A percentile compares a stretch with the other conserved stretches of the same genome.
phyloP scores from a whole-genome alignment of 164 flowering plant species.

The Cinnamomum micranthum region DNA sequence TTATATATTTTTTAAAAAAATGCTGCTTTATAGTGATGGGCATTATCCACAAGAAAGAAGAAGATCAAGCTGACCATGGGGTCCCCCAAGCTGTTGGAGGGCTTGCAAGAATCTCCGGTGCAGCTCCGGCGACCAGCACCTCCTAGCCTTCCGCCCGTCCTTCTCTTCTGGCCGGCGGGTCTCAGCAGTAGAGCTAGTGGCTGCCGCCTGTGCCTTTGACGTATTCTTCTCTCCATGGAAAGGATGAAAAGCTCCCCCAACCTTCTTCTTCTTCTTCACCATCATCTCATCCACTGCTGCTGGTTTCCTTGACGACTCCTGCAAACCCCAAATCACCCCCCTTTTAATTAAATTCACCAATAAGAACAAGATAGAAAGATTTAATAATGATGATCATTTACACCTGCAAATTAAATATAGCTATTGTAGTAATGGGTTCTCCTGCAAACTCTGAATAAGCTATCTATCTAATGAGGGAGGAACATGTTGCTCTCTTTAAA shows the following conservation, averaged over 20 bases:
- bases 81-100: slow-evolving; percentile 89
- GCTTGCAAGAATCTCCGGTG: slow-evolving; percentile 72
- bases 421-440: no score
- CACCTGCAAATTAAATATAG: no score
- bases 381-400: background rate
- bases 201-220: slow-evolving; percentile 14
- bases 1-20: no score
- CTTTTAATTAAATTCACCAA: background rate
- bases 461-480: no score
- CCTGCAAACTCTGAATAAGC: no score
- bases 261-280: slow-evolving; percentile 24
- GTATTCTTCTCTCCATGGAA: slow-evolving; percentile 34
- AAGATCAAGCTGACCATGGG: slow-evolving; percentile 49
- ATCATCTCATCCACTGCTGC: no score
- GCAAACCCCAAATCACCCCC: background rate
- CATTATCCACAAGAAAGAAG: background rate
- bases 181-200: slow-evolving; percentile 45
- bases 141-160: slow-evolving; percentile 56
- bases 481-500: no score
- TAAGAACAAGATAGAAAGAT: background rate
- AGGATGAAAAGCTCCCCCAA: slow-evolving; percentile 69
- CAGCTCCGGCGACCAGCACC: slow-evolving; percentile 92
- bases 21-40: no score
- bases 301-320: no score
- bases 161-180: slow-evolving; percentile 31